Conservation (phyloP, 495 filamentous ascomycete species). For the Apodospora peruviana region DNA sequence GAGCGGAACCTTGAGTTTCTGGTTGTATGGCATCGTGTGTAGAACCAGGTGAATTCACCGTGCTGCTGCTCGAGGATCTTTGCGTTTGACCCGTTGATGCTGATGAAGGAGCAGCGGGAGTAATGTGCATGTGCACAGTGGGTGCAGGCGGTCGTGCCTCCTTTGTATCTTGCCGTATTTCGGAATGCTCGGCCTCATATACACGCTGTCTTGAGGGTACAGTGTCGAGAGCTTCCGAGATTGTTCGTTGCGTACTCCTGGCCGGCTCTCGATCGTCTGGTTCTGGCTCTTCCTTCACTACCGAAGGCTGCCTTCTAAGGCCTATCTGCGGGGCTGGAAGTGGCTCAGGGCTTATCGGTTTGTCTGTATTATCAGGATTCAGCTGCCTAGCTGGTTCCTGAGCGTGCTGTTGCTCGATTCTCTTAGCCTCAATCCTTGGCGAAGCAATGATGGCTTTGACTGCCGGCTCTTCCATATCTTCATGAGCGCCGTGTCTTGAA, state of each 20-base stretch:
- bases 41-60: not conserved
- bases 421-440: slow-evolving; percentile 12
- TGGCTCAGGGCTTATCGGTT: not conserved
- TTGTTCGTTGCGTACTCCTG: slow-evolving; percentile 9
- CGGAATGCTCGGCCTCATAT: slow-evolving; percentile 1
- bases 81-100: too few relatives aligned
- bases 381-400: not conserved
- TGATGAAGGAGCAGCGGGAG: too few relatives aligned
- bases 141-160: too few relatives aligned
- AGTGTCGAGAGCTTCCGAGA: slow-evolving; percentile 25
- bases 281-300: slow-evolving; percentile 57
- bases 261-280: slow-evolving; percentile 28
- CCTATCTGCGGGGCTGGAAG: slow-evolving; percentile 4
- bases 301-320: slow-evolving; percentile 52
- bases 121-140: too few relatives aligned
- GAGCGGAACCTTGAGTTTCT: not conserved
- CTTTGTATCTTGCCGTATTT: too few relatives aligned
- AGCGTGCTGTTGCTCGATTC: slow-evolving; percentile 8
- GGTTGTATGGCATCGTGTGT: slow-evolving; percentile 1
- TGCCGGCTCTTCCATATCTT: slow-evolving; percentile 11
- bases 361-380: not conserved
- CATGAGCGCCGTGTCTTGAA: not conserved
- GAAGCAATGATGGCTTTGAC: slow-evolving; percentile 14
- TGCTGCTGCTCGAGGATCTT: not conserved
- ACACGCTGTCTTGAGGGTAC: slow-evolving; percentile 27